These are phyloP conservation scores for Colletotrichum magnum DNA, from an alignment of 2,329 filamentous ascomycete genomes.

Conservation along the genomic window DNA sequence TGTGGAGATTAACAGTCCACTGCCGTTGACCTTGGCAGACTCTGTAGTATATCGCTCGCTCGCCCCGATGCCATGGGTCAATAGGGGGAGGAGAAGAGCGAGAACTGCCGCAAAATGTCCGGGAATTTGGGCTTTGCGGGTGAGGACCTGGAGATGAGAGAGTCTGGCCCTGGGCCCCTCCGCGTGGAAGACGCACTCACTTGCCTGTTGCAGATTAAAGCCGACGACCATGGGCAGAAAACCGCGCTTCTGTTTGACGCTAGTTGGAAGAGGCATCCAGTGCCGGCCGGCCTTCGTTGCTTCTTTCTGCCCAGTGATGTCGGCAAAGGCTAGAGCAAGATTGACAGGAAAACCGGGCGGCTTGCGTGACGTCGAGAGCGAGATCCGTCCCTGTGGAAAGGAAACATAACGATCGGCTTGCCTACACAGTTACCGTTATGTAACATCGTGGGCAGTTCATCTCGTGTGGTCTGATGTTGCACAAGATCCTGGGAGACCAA, in stretches of 20 bases:
- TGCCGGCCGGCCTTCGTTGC: neutral
- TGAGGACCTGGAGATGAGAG: neutral
- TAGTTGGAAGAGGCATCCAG: slow-evolving; percentile 17
- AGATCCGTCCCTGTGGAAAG: neutral
- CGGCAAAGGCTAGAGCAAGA: neutral
- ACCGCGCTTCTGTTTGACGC: slow-evolving; percentile 24
- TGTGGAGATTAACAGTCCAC: slow-evolving; percentile 24
- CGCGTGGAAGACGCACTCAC: neutral
- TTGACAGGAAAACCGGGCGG: slow-evolving; percentile 3
- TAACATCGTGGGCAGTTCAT: slow-evolving; percentile 19
- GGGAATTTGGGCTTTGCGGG: neutral
- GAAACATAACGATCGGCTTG: neutral
- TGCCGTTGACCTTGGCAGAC: slow-evolving; percentile 18
- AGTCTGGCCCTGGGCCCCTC: neutral
- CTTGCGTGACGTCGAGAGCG: neutral
- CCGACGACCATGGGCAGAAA: slow-evolving; percentile 6
- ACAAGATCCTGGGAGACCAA: neutral
- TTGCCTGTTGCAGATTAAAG: slow-evolving; percentile 20
- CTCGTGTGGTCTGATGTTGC: slow-evolving; percentile 12
- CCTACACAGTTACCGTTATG: neutral
- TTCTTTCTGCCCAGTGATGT: too few species aligned
- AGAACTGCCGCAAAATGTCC: slow-evolving; percentile 16
- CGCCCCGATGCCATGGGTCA: slow-evolving; percentile 3
- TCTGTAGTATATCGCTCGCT: slow-evolving; percentile 2
- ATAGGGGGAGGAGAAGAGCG: slow-evolving; percentile 18